Conservation (phyloP, 2,329 filamentous ascomycete genomes). For the Neospermospora avenae region DNA sequence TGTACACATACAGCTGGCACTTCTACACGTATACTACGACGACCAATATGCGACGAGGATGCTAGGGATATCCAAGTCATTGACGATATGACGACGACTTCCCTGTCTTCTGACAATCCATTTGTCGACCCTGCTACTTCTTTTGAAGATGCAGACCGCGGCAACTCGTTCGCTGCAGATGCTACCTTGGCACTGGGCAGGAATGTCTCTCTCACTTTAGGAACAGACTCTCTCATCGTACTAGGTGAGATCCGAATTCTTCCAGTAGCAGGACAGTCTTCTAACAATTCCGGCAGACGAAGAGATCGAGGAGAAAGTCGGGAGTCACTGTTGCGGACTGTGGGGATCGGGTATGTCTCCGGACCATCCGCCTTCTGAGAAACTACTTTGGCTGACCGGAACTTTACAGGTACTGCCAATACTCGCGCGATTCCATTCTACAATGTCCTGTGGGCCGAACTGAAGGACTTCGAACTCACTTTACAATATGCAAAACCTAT, state of each 20-base stretch:
- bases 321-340: constrained; percentile 54
- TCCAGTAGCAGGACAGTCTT: background rate
- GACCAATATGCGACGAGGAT: constrained; percentile 14
- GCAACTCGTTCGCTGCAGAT: constrained; percentile 38
- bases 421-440: constrained; percentile 67
- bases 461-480: constrained; percentile 56
- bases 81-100: constrained; percentile 24
- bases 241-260: constrained; percentile 42
- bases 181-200: constrained; percentile 52
- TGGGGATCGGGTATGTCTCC: constrained; percentile 43
- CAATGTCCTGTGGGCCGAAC: constrained; percentile 79
- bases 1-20: constrained; percentile 1
- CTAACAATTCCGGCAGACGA: constrained; percentile 43
- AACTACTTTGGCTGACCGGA: constrained; percentile 17
- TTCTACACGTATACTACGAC: background rate
- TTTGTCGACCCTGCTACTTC: constrained; percentile 37
- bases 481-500: constrained; percentile 68
- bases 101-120: constrained; percentile 34
- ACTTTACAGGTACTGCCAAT: constrained; percentile 29
- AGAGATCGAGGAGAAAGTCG: constrained; percentile 45
- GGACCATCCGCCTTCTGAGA: constrained; percentile 3
- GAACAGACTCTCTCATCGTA: constrained; percentile 57
- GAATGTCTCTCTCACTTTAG: constrained; percentile 57
- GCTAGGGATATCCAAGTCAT: constrained; percentile 17
- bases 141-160: constrained; percentile 34